Evolutionary conservation across 2,329 filamentous ascomycete species (phyloP).

Genomic region (Colletotrichum nymphaeae): DNA sequence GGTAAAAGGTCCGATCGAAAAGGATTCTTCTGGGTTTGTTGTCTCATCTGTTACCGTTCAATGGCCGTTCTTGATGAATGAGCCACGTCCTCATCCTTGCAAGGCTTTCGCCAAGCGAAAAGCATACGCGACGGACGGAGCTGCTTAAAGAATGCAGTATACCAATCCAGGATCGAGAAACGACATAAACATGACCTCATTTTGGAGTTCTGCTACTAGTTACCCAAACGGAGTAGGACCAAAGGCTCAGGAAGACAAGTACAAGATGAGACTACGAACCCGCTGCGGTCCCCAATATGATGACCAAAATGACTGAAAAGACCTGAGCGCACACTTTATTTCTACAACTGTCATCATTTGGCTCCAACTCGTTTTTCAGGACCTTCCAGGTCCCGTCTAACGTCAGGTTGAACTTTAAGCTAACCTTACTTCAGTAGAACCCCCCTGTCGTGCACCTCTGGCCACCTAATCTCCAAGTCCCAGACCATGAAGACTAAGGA

Average conservation of each 20-base stretch:
- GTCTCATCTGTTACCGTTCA: constrained; percentile 36
- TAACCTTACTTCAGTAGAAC: neutral
- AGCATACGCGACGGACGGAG: constrained; percentile 1
- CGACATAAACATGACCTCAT: constrained; percentile 49
- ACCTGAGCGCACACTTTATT: constrained; percentile 65
- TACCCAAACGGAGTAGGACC: constrained; percentile 59
- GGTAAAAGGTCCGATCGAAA: constrained; percentile 75
- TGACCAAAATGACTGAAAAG: constrained; percentile 76
- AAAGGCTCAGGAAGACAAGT: constrained; percentile 70
- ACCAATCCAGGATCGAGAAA: neutral
- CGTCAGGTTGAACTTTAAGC: neutral
- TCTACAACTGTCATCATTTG: neutral
- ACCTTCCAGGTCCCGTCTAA: neutral
- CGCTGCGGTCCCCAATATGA: constrained; percentile 63
- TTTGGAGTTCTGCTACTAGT: constrained; percentile 62
- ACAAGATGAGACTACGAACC: constrained; percentile 51
- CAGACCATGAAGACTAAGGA: constrained; percentile 13
- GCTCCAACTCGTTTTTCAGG: constrained; percentile 12
- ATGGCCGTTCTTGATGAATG: constrained; percentile 38
- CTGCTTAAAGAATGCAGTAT: neutral
- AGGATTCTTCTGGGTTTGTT: constrained; percentile 59
- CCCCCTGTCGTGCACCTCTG: neutral
- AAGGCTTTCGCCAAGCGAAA: constrained; percentile 2
- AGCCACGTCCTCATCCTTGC: constrained; percentile 25
- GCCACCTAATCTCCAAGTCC: neutral